phyloP scores from a whole-genome alignment of 768 basidiomycete species.

The Sporobolomyces phaffii region DNA sequence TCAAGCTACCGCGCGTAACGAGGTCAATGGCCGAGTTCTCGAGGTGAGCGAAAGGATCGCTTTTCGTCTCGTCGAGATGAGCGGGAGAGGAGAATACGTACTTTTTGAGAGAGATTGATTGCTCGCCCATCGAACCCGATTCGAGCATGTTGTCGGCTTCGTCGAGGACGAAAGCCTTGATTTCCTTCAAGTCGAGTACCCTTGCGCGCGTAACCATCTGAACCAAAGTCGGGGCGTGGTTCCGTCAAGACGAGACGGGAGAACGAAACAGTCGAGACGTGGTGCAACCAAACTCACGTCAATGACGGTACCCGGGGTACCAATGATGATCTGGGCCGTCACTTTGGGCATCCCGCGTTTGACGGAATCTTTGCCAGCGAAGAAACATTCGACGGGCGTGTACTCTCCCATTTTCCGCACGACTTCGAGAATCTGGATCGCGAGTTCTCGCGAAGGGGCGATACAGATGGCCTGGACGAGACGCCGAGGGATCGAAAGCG shows the following conservation, averaged over 20 bases:
- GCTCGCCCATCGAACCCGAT: slow-evolving; percentile 77
- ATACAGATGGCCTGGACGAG: slow-evolving; percentile 75
- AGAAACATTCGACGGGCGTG: slow-evolving; percentile 85
- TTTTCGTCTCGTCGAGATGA: slow-evolving; percentile 49
- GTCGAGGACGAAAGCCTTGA: slow-evolving; percentile 92
- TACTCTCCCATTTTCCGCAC: slow-evolving; percentile 91
- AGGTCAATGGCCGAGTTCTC: too few species aligned
- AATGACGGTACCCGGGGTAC: slow-evolving; percentile 90
- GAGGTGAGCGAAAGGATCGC: too few species aligned
- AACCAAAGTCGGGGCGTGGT: background rate
- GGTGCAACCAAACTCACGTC: slow-evolving; percentile 67
- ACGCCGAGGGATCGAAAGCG: background rate
- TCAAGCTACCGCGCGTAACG: slow-evolving; percentile 25
- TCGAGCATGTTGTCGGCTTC: slow-evolving; percentile 99
- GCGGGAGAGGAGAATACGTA: slow-evolving; percentile 48
- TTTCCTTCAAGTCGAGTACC: slow-evolving; percentile 61
- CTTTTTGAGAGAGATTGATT: slow-evolving; percentile 91
- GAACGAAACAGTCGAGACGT: background rate
- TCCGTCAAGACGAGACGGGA: background rate
- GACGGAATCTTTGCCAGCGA: slow-evolving; percentile 77
- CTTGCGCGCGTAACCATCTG: slow-evolving; percentile 40
- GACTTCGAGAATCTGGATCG: slow-evolving; percentile 94
- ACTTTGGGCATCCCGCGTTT: slow-evolving; percentile 49
- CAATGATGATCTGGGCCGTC: slow-evolving; percentile 85
- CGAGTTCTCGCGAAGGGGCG: slow-evolving; percentile 94